Conservation (phyloP, 345 rosid genomes). For the Eutrema japonicum region DNA sequence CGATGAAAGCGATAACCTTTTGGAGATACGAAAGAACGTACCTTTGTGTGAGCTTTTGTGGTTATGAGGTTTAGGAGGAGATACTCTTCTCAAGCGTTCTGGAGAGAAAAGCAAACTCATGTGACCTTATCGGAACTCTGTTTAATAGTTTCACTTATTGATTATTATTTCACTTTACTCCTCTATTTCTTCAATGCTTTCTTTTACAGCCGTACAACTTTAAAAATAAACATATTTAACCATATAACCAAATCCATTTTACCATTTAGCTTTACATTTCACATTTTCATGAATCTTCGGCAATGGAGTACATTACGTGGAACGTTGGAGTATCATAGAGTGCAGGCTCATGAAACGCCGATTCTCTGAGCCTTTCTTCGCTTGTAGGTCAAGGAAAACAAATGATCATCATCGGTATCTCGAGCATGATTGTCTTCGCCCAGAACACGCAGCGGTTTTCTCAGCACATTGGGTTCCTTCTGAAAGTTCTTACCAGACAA, state of each 20-base stretch:
- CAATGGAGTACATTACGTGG: slow-evolving; percentile 7
- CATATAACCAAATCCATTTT: slow-evolving; percentile 7
- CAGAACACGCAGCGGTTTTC: slow-evolving; percentile 35
- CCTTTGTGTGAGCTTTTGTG: slow-evolving; percentile 24
- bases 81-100: slow-evolving; percentile 1
- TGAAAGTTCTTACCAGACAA: slow-evolving; percentile 42
- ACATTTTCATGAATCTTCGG: slow-evolving; percentile 24
- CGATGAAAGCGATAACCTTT: slow-evolving; percentile 7
- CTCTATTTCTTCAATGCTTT: slow-evolving; percentile 12
- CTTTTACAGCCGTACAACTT: background rate
- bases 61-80: slow-evolving; percentile 26
- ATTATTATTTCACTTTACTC: slow-evolving; percentile 23
- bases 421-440: slow-evolving; percentile 44
- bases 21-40: slow-evolving; percentile 21
- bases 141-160: background rate
- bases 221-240: background rate
- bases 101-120: background rate
- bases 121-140: slow-evolving; percentile 40
- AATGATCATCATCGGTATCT: slow-evolving; percentile 42
- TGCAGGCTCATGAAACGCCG: slow-evolving; percentile 2
- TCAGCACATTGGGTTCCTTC: slow-evolving; percentile 34
- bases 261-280: slow-evolving; percentile 24
- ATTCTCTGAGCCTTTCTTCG: slow-evolving; percentile 53
- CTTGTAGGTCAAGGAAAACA: slow-evolving; percentile 60
- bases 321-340: slow-evolving; percentile 1